Percentiles rank a stretch among this genome's conserved stretches.
Evolutionary conservation across 2,329 filamentous ascomycete genomes (phyloP).

Genomic region (Aspergillus clavatus): DNA sequence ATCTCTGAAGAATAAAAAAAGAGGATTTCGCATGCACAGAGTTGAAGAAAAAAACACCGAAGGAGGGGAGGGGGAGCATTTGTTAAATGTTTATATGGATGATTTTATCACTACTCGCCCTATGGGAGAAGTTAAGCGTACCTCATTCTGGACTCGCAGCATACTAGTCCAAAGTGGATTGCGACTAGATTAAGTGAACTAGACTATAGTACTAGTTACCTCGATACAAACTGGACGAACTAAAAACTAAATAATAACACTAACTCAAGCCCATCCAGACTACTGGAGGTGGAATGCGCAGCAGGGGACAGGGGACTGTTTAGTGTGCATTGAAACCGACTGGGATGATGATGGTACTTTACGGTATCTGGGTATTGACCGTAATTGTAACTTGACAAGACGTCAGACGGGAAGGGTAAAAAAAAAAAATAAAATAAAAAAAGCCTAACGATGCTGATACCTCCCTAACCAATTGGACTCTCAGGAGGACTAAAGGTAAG

Average conservation of each 20-base stretch:
- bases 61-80: constrained; percentile 20
- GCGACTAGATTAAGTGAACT: neutral
- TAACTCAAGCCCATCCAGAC: constrained; percentile 16
- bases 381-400: constrained; percentile 3
- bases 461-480: no score
- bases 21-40: constrained; percentile 7
- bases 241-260: constrained; percentile 16
- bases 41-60: constrained; percentile 8
- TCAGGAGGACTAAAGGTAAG: no score
- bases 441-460: neutral
- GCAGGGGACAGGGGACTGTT: constrained; percentile 14
- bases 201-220: no score
- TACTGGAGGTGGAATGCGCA: constrained; percentile 15
- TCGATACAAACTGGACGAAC: constrained; percentile 13
- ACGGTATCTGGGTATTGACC: constrained; percentile 8
- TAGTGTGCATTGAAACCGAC: constrained; percentile 14
- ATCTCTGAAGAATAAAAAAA: no score
- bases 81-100: constrained; percentile 28
- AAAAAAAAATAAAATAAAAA: neutral
- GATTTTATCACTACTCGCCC: constrained; percentile 21
- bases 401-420: neutral
- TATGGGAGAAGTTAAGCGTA: constrained; percentile 15
- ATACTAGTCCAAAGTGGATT: constrained; percentile 9
- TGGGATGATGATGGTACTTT: constrained; percentile 13
- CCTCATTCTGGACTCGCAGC: constrained; percentile 13